These are phyloP conservation scores for Yamadazyma blattariae DNA, from an alignment of 1,139 yeast species.

Conservation along the genomic window DNA sequence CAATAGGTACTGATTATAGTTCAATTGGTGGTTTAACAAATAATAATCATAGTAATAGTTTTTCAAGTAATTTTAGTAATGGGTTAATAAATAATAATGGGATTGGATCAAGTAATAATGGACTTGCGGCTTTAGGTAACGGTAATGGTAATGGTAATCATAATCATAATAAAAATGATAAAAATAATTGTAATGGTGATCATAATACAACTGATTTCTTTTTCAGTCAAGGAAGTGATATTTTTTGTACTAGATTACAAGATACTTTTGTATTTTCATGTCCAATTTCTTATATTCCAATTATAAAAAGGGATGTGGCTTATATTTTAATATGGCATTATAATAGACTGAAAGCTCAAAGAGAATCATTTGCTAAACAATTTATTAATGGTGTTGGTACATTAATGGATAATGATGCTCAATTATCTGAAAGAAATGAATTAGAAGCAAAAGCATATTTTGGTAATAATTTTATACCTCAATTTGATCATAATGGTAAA, in stretches of 20 bases:
- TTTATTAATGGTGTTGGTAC: slow-evolving; percentile 9
- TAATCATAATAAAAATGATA: not conserved
- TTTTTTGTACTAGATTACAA: slow-evolving; percentile 8
- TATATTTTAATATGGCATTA: slow-evolving; percentile 13
- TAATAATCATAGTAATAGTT: not conserved
- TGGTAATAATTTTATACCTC: slow-evolving; percentile 12
- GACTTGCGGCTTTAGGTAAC: too few species aligned
- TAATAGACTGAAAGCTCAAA: slow-evolving; percentile 8
- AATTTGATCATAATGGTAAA: slow-evolving; percentile 5
- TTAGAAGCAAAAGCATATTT: slow-evolving; percentile 10
- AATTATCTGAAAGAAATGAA: slow-evolving; percentile 2
- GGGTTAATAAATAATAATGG: not conserved
- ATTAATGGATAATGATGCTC: slow-evolving; percentile 7
- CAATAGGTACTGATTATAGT: not conserved
- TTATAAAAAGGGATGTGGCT: slow-evolving; percentile 12
- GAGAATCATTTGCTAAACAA: slow-evolving; percentile 5
- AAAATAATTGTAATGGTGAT: slow-evolving; percentile 1
- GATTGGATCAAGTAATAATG: not conserved
- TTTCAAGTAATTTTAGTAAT: not conserved
- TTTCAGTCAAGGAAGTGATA: slow-evolving; percentile 3
- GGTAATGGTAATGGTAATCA: not conserved
- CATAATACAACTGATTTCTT: slow-evolving; percentile 11
- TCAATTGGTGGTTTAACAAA: not conserved
- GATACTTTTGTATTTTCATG: slow-evolving; percentile 11
- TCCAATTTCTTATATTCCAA: slow-evolving; percentile 12